A percentile compares a stretch with the other conserved stretches of the same genome.
Conservation (phyloP, 495 filamentous ascomycete genomes). For the Extremus antarcticus region DNA sequence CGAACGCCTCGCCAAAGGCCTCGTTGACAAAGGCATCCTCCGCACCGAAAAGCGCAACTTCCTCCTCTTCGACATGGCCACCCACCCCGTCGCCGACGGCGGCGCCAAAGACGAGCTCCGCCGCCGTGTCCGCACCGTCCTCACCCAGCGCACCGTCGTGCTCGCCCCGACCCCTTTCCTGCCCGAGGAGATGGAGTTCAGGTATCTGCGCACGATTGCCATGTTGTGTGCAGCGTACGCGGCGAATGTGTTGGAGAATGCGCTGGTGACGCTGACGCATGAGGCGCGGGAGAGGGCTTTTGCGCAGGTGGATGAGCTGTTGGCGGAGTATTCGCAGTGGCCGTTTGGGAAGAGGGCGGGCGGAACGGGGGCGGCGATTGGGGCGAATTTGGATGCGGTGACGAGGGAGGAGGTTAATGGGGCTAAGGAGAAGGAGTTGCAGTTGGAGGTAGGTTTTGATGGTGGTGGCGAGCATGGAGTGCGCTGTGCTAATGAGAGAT, state of each 20-base stretch:
- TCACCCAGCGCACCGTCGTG: constrained; percentile 89
- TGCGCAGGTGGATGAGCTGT: constrained; percentile 88
- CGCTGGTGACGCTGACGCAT: constrained; percentile 83
- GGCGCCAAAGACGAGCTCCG: constrained; percentile 97
- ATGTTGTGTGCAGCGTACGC: constrained; percentile 99
- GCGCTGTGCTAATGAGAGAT: background rate
- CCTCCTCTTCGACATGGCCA: constrained; percentile 98
- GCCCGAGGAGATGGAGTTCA: constrained; percentile 86
- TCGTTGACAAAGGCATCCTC: constrained; percentile 96
- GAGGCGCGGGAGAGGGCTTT: constrained; percentile 90
- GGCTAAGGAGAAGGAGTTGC: constrained; percentile 81
- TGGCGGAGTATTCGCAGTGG: constrained; percentile 94
- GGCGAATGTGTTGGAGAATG: constrained; percentile 95
- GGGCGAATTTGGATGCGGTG: constrained; percentile 86
- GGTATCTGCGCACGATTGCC: constrained; percentile 77
- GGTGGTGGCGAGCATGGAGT: background rate
- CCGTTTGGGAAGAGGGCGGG: constrained; percentile 77
- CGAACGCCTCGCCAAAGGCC: constrained; percentile 92
- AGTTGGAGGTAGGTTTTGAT: constrained; percentile 63
- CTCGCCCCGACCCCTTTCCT: constrained; percentile 73
- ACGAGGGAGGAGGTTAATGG: constrained; percentile 78
- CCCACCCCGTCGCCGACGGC: constrained; percentile 93
- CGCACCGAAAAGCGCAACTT: constrained; percentile 99
- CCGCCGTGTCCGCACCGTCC: constrained; percentile 78
- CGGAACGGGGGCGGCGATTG: constrained; percentile 58